A percentile compares a stretch with the other conserved stretches of the same genome.
These are phyloP conservation scores for Hemileccinum impolitum DNA, from an alignment of 768 basidiomycete genomes.

Conservation along the genomic window DNA sequence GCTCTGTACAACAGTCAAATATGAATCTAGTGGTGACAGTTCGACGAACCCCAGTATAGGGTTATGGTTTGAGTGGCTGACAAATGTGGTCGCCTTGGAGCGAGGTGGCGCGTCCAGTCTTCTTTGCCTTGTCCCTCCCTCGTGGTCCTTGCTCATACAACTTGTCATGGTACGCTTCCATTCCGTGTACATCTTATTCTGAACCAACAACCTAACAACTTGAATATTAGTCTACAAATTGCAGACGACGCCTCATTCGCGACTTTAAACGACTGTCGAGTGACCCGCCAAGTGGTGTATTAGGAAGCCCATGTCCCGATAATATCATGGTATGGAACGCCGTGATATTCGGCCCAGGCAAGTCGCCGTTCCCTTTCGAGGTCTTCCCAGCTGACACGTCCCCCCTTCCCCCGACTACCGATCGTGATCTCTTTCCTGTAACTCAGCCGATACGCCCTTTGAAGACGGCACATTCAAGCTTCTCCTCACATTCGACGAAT, in stretches of 20 bases:
- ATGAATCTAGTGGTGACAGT: too few relatives aligned
- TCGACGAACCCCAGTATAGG: conserved; percentile 10
- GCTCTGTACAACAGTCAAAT: too few relatives aligned
- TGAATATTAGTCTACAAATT: conserved; percentile 76
- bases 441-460: conserved; percentile 91
- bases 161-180: conserved; percentile 19
- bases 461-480: conserved; percentile 99
- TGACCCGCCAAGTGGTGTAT: conserved; percentile 95
- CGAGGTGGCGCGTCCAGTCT: neutral
- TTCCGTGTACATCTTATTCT: neutral
- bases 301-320: conserved; percentile 94
- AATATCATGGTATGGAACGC: conserved; percentile 99
- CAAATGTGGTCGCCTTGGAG: conserved; percentile 6
- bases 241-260: conserved; percentile 91
- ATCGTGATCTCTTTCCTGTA: neutral
- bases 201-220: neutral
- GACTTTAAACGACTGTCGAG: conserved; percentile 96
- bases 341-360: conserved; percentile 97
- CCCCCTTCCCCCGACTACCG: neutral
- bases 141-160: neutral
- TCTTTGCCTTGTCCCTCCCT: neutral
- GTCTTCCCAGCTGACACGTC: conserved; percentile 1
- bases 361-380: conserved; percentile 25
- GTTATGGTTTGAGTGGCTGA: conserved; percentile 26
- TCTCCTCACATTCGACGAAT: conserved; percentile 92